A percentile compares a stretch with the other conserved stretches of the same genome.
These are phyloP conservation scores for Penicillium sp. DNA, from an alignment of 2,329 filamentous ascomycete genomes.

Conservation along the genomic window DNA sequence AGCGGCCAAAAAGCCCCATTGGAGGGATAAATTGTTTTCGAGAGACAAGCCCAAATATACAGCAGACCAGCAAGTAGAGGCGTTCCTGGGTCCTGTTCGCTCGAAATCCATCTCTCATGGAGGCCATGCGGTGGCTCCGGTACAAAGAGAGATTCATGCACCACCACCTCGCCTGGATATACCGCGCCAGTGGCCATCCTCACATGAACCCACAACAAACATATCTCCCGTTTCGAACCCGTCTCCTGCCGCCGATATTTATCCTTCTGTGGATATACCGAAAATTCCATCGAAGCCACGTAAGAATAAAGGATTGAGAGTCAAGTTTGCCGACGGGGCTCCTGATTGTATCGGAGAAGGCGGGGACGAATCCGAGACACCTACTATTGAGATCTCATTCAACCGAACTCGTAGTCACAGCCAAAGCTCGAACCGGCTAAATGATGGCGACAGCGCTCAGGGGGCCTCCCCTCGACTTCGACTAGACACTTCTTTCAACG, in stretches of 20 bases:
- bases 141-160: constrained; percentile 34
- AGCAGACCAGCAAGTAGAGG: constrained; percentile 56
- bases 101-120: constrained; percentile 39
- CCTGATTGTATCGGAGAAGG: constrained; percentile 89
- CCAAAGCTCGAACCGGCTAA: constrained; percentile 22
- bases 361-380: constrained; percentile 80
- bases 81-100: constrained; percentile 62
- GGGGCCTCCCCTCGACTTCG: constrained; percentile 34
- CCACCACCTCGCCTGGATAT: constrained; percentile 42
- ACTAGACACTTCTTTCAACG: constrained; percentile 40
- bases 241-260: constrained; percentile 29
- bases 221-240: constrained; percentile 24
- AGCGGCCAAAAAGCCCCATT: constrained; percentile 41
- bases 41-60: constrained; percentile 45
- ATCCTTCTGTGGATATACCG: constrained; percentile 26
- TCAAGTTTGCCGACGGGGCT: constrained; percentile 72
- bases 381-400: constrained; percentile 72
- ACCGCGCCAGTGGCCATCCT: constrained; percentile 40
- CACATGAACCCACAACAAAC: constrained; percentile 30
- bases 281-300: constrained; percentile 40
- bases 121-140: constrained; percentile 19
- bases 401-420: constrained; percentile 36
- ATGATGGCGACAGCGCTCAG: constrained; percentile 29
- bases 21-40: constrained; percentile 57
- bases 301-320: constrained; percentile 70